Evolutionary conservation across 176 grass and related monocot species (phyloP).

Genomic region (Bromus sterilis): DNA sequence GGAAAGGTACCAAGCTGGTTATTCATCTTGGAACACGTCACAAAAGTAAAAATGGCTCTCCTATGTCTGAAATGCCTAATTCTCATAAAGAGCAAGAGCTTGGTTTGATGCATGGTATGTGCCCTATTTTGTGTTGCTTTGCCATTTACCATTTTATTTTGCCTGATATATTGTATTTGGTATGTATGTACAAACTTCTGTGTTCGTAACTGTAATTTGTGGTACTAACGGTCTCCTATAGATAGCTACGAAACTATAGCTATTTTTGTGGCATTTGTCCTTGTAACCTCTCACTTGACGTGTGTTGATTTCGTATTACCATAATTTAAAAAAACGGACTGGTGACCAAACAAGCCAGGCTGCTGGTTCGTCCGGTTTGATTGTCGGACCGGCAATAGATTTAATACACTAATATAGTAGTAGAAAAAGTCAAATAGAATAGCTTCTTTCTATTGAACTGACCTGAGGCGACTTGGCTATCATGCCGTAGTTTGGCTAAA

Average conservation of each 20-base stretch:
- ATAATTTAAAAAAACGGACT: neutral
- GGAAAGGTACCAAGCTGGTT: conserved; percentile 83
- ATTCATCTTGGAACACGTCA: conserved; percentile 83
- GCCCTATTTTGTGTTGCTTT: conserved; percentile 4
- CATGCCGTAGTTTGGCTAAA: neutral
- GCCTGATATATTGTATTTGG: conserved; percentile 13
- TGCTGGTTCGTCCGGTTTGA: neutral
- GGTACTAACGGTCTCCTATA: neutral
- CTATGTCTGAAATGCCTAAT: conserved; percentile 71
- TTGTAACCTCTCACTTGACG: neutral
- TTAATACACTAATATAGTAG: neutral
- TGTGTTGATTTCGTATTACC: neutral
- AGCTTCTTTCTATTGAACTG: neutral
- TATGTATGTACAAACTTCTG: neutral
- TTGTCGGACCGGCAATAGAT: neutral
- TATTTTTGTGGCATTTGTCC: neutral
- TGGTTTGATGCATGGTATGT: conserved; percentile 53
- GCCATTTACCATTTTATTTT: conserved; percentile 26
- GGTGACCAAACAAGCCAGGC: neutral
- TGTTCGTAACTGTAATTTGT: neutral
- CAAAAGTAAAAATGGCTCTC: conserved; percentile 68
- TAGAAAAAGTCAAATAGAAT: neutral
- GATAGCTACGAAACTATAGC: neutral
- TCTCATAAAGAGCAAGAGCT: conserved; percentile 76
- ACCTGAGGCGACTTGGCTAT: neutral